A percentile compares a stretch with the other conserved stretches of the same genome.
Conservation (phyloP, 1,139 yeast species). For the Sugiyamaella novakii region DNA sequence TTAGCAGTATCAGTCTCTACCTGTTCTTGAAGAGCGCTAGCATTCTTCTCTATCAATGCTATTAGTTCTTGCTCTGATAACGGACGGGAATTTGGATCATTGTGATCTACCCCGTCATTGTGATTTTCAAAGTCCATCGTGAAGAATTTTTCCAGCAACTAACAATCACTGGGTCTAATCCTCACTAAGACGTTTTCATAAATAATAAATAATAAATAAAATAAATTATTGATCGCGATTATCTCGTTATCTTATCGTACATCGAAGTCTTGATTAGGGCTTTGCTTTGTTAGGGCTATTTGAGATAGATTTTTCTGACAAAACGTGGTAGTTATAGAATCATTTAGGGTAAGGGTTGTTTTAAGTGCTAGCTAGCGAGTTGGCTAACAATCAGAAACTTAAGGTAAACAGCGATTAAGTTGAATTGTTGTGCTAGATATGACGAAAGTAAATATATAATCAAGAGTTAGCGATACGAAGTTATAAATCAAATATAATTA, state of each 20-base stretch:
- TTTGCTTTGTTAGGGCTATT: conserved; percentile 15
- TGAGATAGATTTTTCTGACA: conserved; percentile 1
- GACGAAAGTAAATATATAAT: no score
- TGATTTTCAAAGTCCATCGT: conserved; percentile 15
- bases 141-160: not conserved
- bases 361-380: not conserved
- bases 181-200: no score
- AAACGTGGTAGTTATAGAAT: not conserved
- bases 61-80: conserved; percentile 21
- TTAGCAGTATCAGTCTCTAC: conserved; percentile 7
- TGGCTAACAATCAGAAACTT: not conserved
- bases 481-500: no score
- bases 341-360: conserved; percentile 1
- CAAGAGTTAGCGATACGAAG: no score
- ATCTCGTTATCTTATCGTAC: conserved; percentile 5
- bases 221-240: not conserved
- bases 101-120: conserved; percentile 7
- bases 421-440: no score
- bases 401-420: no score
- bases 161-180: not conserved
- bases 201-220: no score
- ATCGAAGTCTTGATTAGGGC: conserved; percentile 17
- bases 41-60: conserved; percentile 20
- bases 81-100: conserved; percentile 13
- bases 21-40: conserved; percentile 14